A percentile compares a stretch with the other conserved stretches of the same genome.
Evolutionary conservation across 1,284 basidiomycete species (phyloP).

Genomic region (Earliella scabrosa): DNA sequence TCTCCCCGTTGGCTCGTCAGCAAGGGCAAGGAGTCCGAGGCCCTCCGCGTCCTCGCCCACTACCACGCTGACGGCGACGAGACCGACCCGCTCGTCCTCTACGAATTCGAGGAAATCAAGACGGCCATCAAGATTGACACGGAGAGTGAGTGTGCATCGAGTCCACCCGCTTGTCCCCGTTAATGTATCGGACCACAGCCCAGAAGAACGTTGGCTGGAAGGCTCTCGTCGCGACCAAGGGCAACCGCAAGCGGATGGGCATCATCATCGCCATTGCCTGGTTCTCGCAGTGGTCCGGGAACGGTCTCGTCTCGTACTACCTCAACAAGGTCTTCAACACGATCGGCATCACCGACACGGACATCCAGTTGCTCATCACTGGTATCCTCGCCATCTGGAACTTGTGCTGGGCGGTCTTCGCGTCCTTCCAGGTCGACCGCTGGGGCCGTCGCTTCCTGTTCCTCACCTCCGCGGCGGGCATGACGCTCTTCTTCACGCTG

Average conservation of each 20-base stretch:
- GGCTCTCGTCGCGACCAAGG: constrained; percentile 57
- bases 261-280: constrained; percentile 73
- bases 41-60: constrained; percentile 66
- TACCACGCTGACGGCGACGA: constrained; percentile 78
- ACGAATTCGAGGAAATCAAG: constrained; percentile 80
- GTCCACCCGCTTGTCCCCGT: not conserved
- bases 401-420: constrained; percentile 61
- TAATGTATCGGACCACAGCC: no score
- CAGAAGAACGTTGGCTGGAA: constrained; percentile 63
- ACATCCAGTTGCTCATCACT: constrained; percentile 52
- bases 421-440: constrained; percentile 61
- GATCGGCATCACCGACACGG: constrained; percentile 69
- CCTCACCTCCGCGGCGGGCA: constrained; percentile 64
- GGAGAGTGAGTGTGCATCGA: constrained; percentile 31
- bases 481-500: constrained; percentile 70
- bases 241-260: constrained; percentile 69
- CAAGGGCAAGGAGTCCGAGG: constrained; percentile 66
- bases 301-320: constrained; percentile 79
- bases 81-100: constrained; percentile 69
- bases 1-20: constrained; percentile 74
- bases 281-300: constrained; percentile 79
- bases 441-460: constrained; percentile 70
- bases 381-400: constrained; percentile 73
- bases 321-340: constrained; percentile 71
- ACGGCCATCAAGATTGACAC: constrained; percentile 70